Evolutionary conservation across 1,284 basidiomycete species (phyloP), one percentile per base, ranked within the genome.

Genomic region (Cryptococcus sp.): DNA sequence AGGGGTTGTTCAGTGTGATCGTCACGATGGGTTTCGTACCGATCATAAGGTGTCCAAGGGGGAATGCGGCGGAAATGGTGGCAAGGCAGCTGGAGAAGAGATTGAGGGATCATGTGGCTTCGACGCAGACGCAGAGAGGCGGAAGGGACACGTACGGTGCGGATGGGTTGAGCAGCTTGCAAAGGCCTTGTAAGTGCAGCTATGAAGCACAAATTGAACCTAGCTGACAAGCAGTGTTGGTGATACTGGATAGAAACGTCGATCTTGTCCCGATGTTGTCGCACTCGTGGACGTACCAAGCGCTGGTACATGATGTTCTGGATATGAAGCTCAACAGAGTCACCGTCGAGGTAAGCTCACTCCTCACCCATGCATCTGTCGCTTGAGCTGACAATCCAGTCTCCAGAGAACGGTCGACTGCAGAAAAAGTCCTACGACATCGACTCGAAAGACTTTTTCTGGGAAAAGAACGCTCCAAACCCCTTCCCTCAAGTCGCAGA

Each of bases 251-350:
- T 68, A 82, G 95, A 26, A 98, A 97, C 62, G 79, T 98, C 43
- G 95, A 99, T 68, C 78, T 99, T 14, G 86, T 94, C 1, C 88
- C 95, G 4, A 91, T 95, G 80, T 74, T 99, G 14, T 87, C 89
- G 2, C 95, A 99, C 68, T 93, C 92, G 2, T 99, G 95, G 95
- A 98, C 95, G 25, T 99, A 99, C 65, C 95, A 99, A 74, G 92
- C 95, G 0, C 82, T 99, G 19, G 89, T 97, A 0, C 94, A 94
- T 42, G 95, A 99, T 67, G 97, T 97, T 53, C 81, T 99, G 25
- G 88, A 95, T 50, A 91, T 98, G 79, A 94, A 91, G 71, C 80
- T 99, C 16, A 98, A 98, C 72, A 84, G 94, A 11, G 93, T 98
- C 16, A 84, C 89, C 0, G 84, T 98, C 21, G 75, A 78, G 67